Base-by-base conservation (phyloP, 495 filamentous ascomycete species). In the Echria macrotheca region DNA sequence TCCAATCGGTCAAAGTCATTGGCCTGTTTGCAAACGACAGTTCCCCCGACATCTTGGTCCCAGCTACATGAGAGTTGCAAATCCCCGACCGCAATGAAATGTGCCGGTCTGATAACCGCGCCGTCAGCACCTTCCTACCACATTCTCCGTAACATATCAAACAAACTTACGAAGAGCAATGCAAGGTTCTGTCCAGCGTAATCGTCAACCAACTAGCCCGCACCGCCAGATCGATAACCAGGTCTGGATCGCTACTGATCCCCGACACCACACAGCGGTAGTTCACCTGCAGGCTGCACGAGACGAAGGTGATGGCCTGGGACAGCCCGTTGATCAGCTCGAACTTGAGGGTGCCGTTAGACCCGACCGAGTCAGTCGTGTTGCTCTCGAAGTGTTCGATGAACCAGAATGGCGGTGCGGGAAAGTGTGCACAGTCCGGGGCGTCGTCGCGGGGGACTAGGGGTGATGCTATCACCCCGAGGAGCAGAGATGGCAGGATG, bases 241-340 rank as follows among this genome's bases (percentile, higher is more conserved):
- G 19, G 28, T 55, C 48, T 33, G 47, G 33, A 37, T 59, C 57
- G 28, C 37, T 56, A 14, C 43, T 26, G 15, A 46, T 53, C 22
- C 57, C 57, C 22, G 49, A 29, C 6, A 59, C 49, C 14, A 55
- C 50, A 37, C 57, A 59, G 8, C 57, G 44, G 21, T 59, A 59
- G 43, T 56, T 59, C 2, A 55, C 54, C 46, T 59, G 57, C 49
- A 59, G 19, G 11, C 23, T 49, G 45, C 57, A 59, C 0, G 26
- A 47, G n/a, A 59, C 11, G 2, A 45, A 15, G 23, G 56, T 53
- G n/a, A 24, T 53, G 10, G 43, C 41, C 31, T 48, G 47, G 11
- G 26, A 53, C 29, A 59, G 43, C 15, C 54, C 47, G 46, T 59
- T 56, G 26, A 46, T 53, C n/a, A 59, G 38, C 14, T 11, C 47